Evolutionary conservation across 2,329 filamentous ascomycete genomes (phyloP), one percentile per base, ranked within the genome.

Genomic region (Sarocladiaceae sp.): DNA sequence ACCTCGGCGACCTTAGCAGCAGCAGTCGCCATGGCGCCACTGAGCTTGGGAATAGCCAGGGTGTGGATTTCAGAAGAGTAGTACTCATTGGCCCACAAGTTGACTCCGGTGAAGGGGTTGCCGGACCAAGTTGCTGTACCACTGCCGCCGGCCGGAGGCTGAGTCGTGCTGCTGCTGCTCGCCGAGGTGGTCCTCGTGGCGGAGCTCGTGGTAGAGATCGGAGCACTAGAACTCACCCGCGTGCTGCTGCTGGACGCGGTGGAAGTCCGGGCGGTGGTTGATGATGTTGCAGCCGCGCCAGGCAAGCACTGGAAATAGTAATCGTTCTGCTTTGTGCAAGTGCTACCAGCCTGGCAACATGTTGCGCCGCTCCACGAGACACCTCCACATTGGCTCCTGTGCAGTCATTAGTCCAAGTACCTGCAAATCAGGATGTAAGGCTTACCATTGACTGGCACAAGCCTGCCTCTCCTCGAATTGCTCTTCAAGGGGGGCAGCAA

Each of bases 221-320:
- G 13, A 15, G 44, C 44, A 22, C 44, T 48, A 4, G 44, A 31
- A 20, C 26, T 48, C 4, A 22, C 25, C 31, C 44, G 44, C 4
- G 70, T 55, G 8, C 49, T 52, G 22, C 29, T 46, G 47, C 52
- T 56, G 20, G 54, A 77, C 71, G 2, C 89, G 90, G 62, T 95
- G 90, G 13, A 96, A 76, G 50, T 95, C 90, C 71, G 92, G 90
- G 58, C 90, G 80, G 79, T 95, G 88, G 72, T 95, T 95, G 64
- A 93, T 26, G 50, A 51, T 50, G 53, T 33, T 13, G 29, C 26
- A 18, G 29, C 29, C 26, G 25, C 28, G 28, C 47, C 47, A 28
- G 47, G 47, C 18, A 50, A n/a, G 26, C 55, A 56, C 50, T 58
- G 53, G 12, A 53, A 56, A 52, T 60, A 60, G 57, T 57, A 60